Conservation (phyloP, 148 eudicot species). For the Silene conica region DNA sequence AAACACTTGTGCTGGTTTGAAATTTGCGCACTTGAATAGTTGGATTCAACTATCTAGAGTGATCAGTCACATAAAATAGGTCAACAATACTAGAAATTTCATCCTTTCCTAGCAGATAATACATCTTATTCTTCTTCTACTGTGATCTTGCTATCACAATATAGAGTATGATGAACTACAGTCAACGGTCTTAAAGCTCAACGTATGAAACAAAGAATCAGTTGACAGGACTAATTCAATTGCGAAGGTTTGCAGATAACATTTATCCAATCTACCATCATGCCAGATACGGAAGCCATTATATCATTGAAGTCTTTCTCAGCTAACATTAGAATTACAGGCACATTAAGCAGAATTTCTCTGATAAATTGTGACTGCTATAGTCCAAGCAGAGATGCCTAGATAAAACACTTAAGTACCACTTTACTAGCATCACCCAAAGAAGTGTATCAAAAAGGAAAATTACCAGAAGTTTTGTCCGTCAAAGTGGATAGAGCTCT, state of each 20-base stretch:
- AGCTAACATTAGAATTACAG: not conserved
- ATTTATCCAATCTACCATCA: not conserved
- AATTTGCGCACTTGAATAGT: not conserved
- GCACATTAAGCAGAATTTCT: slow-evolving; percentile 3
- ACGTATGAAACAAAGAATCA: not conserved
- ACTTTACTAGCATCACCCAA: not conserved
- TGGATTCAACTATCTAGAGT: not conserved
- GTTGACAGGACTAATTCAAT: not conserved
- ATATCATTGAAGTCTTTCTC: not conserved
- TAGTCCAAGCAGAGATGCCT: not conserved
- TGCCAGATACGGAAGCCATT: not conserved
- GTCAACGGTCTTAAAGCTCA: not conserved
- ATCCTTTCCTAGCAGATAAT: not conserved
- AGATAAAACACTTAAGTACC: not conserved
- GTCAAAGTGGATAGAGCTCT: slow-evolving; percentile 57
- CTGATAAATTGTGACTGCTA: not conserved
- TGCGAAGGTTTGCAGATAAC: not conserved
- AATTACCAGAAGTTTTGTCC: slow-evolving; percentile 36
- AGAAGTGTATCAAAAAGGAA: slow-evolving; percentile 4
- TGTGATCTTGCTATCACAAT: not conserved
- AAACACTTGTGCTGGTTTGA: not conserved
- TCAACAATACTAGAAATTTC: not conserved
- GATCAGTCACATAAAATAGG: not conserved
- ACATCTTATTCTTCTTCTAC: not conserved
- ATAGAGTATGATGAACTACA: too few species aligned